These are phyloP conservation scores for Alnus glutinosa DNA, from an alignment of 306 rosid species.

Conservation along the genomic window DNA sequence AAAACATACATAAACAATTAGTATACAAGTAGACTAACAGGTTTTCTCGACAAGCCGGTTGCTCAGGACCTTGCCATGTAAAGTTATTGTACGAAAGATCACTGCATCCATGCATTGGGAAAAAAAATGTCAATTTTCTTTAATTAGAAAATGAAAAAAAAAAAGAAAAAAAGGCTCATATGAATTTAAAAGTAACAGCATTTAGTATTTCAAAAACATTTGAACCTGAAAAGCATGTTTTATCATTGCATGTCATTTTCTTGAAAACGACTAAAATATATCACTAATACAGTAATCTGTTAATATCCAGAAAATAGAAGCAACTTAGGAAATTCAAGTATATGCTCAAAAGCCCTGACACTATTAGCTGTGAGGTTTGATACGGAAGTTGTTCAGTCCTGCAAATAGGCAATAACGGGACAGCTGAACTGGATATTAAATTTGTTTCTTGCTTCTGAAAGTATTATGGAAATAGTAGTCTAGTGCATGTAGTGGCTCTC, in stretches of 20 bases:
- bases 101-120: slow-evolving; percentile 43
- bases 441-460: background rate
- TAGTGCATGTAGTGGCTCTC: background rate
- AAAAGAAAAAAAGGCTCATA: background rate
- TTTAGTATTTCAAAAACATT: background rate
- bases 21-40: slow-evolving; percentile 42
- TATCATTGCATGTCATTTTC: background rate
- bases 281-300: background rate
- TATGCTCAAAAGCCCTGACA: background rate
- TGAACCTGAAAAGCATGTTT: background rate
- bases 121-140: slow-evolving; percentile 2
- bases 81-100: slow-evolving; percentile 95
- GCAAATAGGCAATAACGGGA: background rate
- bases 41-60: slow-evolving; percentile 54
- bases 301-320: background rate
- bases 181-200: background rate
- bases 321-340: background rate
- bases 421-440: background rate
- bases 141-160: background rate
- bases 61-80: slow-evolving; percentile 61
- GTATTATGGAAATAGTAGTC: background rate
- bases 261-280: background rate
- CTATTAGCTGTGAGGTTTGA: background rate
- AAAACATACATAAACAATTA: slow-evolving; percentile 10
- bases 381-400: background rate